Evolutionary conservation across 306 rosid genomes (phyloP), one percentile per base, ranked within the genome.

Genomic region (Cicer bijugum): DNA sequence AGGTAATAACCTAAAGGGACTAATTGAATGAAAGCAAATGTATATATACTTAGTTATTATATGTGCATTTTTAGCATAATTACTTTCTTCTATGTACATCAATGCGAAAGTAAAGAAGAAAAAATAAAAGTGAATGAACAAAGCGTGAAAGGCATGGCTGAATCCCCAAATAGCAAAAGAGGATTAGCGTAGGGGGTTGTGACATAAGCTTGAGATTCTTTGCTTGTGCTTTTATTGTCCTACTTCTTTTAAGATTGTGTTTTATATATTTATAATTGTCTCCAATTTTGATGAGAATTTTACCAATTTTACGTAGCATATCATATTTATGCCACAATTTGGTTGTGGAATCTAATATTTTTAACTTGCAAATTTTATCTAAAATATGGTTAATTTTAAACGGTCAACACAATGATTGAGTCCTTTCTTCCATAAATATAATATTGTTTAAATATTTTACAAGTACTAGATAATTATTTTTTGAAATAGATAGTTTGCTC

Each of bases 31-130:
- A 52, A 51, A 43, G 43, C 40, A 28, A 71, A 28, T 53, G 44
- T 37, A 43, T 69, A 44, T 37, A 43, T 69, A 37, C 9, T 28
- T 47, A 47, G 69, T 70, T 60, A 51, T 48, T 50, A 8, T 67
- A 51, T 67, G 56, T 44, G 19, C 57, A 57, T 63, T 60, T 53
- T 66, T 76, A 60, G 74, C 44, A 74, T 69, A 59, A 16, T 35
- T 59, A 79, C 71, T 86, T 88, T 88, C 92, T 84, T 88, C 76
- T 71, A 14, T 44, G 44, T 69, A 45, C 80, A 84, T 84, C 83
- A 84, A 88, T 75, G 75, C 12, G 48, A 67, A 38, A 56, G 79
- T 28, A 68, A 12, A 68, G 47, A 77, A 73, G 44, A 12, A 59
- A 33, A 7, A 42, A 6, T 0, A 68, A 73, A 75, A 75, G 85